Conservation (phyloP, 2,329 filamentous ascomycete species). For the Verticillium zaregamsianum region DNA sequence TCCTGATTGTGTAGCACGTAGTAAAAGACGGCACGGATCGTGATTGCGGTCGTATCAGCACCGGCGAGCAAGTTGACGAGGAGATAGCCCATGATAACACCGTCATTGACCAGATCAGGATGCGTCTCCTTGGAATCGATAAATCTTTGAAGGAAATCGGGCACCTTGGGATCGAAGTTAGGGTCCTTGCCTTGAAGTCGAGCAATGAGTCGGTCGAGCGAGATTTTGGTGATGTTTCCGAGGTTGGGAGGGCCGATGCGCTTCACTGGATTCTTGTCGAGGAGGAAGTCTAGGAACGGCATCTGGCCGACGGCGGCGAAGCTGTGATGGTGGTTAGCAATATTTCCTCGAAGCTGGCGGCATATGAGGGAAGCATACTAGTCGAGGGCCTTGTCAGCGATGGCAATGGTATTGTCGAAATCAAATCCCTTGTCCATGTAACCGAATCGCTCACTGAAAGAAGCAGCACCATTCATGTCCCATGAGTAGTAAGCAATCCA, state of each 20-base stretch:
- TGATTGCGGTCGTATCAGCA: slow-evolving; percentile 30
- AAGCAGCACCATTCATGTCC: slow-evolving; percentile 35
- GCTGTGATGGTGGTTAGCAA: slow-evolving; percentile 11
- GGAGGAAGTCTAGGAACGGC: slow-evolving; percentile 19
- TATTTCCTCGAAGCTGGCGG: no score
- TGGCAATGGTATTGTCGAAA: slow-evolving; percentile 9
- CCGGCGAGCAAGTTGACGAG: slow-evolving; percentile 28
- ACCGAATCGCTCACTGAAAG: slow-evolving; percentile 35
- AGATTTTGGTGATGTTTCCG: slow-evolving; percentile 8
- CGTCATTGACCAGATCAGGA: slow-evolving; percentile 30
- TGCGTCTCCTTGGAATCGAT: slow-evolving; percentile 26
- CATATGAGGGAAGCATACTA: slow-evolving; percentile 20
- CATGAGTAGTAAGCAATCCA: slow-evolving; percentile 26
- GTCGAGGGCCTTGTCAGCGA: slow-evolving; percentile 21
- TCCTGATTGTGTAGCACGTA: slow-evolving; percentile 27
- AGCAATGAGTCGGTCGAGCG: slow-evolving; percentile 1
- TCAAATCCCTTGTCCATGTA: slow-evolving; percentile 29
- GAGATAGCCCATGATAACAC: slow-evolving; percentile 26
- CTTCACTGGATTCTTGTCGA: slow-evolving; percentile 23
- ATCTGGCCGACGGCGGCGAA: slow-evolving; percentile 23
- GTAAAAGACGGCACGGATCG: slow-evolving; percentile 30
- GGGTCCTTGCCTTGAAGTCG: slow-evolving; percentile 3
- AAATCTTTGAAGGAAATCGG: slow-evolving; percentile 29
- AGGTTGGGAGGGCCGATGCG: slow-evolving; percentile 17
- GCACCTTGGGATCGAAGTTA: neutral